Percentiles rank a stretch among this genome's conserved stretches.
phyloP scores from a whole-genome alignment of 2,329 filamentous ascomycete species.

The Cladophialophora immunda region DNA sequence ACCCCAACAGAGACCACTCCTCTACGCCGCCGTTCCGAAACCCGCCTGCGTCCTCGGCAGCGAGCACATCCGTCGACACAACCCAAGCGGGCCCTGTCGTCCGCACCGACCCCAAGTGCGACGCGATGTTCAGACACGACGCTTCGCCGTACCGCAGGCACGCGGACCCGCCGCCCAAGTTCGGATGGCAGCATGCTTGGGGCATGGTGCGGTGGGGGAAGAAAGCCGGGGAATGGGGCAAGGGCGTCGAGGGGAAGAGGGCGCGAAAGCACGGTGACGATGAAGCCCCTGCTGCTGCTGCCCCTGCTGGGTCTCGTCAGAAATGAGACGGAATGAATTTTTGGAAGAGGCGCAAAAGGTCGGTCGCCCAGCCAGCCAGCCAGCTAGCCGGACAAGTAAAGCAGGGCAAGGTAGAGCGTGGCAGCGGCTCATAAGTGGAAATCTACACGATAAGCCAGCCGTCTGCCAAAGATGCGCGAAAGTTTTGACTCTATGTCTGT shows the following conservation, averaged over 20 bases:
- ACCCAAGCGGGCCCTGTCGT: no score
- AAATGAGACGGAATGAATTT: not conserved
- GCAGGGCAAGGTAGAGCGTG: no score
- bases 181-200: constrained; percentile 63
- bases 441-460: no score
- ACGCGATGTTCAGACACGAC: constrained; percentile 52
- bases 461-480: not conserved
- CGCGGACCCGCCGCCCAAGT: constrained; percentile 58
- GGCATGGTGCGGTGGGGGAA: constrained; percentile 63
- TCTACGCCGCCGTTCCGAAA: not conserved
- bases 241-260: constrained; percentile 54
- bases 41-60: no score
- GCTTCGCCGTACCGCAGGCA: constrained; percentile 57
- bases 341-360: no score
- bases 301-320: not conserved
- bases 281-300: not conserved
- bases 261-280: constrained; percentile 5
- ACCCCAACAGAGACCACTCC: not conserved
- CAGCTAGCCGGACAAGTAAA: not conserved
- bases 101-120: not conserved
- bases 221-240: constrained; percentile 62
- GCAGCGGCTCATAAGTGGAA: no score
- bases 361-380: not conserved
- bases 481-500: not conserved
- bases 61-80: not conserved